phyloP scores from a whole-genome alignment of 805 yeast genomes.

The Metschnikowia lochheadii region DNA sequence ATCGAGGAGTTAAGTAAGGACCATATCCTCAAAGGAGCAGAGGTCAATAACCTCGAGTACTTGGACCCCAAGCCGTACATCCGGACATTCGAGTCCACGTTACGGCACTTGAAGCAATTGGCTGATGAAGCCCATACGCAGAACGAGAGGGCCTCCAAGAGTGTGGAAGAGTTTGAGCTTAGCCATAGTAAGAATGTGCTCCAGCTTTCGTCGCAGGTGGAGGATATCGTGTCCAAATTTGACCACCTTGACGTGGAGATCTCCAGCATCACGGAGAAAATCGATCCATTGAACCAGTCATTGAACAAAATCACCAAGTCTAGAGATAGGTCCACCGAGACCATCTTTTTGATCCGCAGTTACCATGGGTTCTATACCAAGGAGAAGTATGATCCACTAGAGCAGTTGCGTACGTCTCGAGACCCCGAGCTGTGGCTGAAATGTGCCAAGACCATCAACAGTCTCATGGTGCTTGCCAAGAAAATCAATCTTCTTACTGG shows the following conservation, averaged over 20 bases:
- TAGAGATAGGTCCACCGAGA: conserved; percentile 66
- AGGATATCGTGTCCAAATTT: conserved; percentile 45
- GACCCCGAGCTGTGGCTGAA: conserved; percentile 49
- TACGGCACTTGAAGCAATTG: conserved; percentile 63
- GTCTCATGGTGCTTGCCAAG: conserved; percentile 58
- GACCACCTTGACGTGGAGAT: conserved; percentile 49
- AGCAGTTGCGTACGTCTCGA: conserved; percentile 49
- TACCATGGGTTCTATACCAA: conserved; percentile 72
- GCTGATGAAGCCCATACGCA: conserved; percentile 50
- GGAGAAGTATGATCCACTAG: conserved; percentile 53
- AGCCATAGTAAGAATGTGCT: conserved; percentile 66
- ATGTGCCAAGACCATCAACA: conserved; percentile 67
- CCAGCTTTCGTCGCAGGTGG: conserved; percentile 46
- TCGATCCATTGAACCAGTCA: conserved; percentile 67
- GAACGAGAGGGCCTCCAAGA: conserved; percentile 49
- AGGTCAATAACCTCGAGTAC: conserved; percentile 48
- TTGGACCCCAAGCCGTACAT: conserved; percentile 93
- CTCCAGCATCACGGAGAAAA: conserved; percentile 51
- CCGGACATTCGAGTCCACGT: conserved; percentile 83
- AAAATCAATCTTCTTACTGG: conserved; percentile 45
- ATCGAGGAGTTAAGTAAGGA: conserved; percentile 74
- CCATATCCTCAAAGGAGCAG: conserved; percentile 50
- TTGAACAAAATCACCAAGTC: conserved; percentile 65
- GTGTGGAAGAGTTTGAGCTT: conserved; percentile 58
- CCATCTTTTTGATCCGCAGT: conserved; percentile 69